These are phyloP conservation scores for Staphylotrichum longicolle DNA, from an alignment of 495 filamentous ascomycete species.

Conservation along the genomic window DNA sequence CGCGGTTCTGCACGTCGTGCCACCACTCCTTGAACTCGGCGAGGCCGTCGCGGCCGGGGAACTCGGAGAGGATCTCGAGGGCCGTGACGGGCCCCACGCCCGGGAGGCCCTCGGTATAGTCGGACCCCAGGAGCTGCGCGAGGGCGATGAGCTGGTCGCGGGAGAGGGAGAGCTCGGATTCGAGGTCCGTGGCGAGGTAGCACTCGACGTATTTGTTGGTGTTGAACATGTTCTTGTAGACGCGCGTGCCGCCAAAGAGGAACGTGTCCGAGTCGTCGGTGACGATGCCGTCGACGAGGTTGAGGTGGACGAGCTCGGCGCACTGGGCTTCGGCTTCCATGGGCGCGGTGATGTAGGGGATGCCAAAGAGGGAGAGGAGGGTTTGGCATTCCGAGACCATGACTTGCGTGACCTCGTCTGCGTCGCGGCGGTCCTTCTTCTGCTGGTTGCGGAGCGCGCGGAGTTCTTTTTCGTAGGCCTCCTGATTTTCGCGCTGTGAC, in stretches of 20 bases:
- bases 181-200: conserved; percentile 82
- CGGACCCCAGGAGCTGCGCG: conserved; percentile 84
- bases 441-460: conserved; percentile 86
- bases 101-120: conserved; percentile 90
- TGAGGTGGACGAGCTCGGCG: conserved; percentile 79
- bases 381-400: conserved; percentile 97
- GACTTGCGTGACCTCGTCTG: conserved; percentile 88
- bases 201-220: conserved; percentile 96
- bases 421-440: conserved; percentile 91
- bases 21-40: conserved; percentile 84
- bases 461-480: conserved; percentile 82
- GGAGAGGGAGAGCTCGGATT: conserved; percentile 82
- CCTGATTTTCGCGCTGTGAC: conserved; percentile 57
- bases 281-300: conserved; percentile 95
- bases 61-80: conserved; percentile 89
- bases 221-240: conserved; percentile 99
- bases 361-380: conserved; percentile 81
- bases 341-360: conserved; percentile 94
- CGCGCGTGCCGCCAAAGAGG: conserved; percentile 89
- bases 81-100: conserved; percentile 92
- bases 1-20: conserved; percentile 64
- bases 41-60: conserved; percentile 54
- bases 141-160: conserved; percentile 79
- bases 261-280: conserved; percentile 98
- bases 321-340: conserved; percentile 99